Evolutionary conservation across 2,329 filamentous ascomycete genomes (phyloP).

Genomic region (Anthostomella pinea): DNA sequence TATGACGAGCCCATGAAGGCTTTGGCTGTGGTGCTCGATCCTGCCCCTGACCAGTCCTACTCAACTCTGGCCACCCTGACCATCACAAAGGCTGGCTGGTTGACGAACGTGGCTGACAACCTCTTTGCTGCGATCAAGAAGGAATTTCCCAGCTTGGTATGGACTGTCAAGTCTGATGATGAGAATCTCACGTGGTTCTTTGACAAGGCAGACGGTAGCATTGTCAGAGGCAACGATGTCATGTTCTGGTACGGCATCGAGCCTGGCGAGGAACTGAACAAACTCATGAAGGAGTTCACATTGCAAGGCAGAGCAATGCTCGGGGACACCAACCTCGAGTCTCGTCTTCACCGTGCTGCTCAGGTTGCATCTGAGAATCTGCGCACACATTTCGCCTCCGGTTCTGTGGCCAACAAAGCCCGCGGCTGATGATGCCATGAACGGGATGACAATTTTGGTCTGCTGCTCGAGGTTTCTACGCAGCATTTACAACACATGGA

Average conservation of each 20-base stretch:
- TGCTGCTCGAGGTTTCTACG: constrained; percentile 67
- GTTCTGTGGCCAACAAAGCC: constrained; percentile 50
- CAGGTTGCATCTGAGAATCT: constrained; percentile 61
- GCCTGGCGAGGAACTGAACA: constrained; percentile 73
- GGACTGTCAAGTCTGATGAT: constrained; percentile 95
- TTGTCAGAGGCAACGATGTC: constrained; percentile 80
- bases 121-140: constrained; percentile 92
- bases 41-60: constrained; percentile 61
- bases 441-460: too few relatives aligned
- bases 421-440: constrained; percentile 55
- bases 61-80: constrained; percentile 87
- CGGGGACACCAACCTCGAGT: constrained; percentile 83
- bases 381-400: constrained; percentile 37
- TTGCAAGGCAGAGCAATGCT: constrained; percentile 82
- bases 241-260: constrained; percentile 96
- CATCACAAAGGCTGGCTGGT: constrained; percentile 91
- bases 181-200: constrained; percentile 99
- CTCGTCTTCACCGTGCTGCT: constrained; percentile 76
- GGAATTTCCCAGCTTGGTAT: constrained; percentile 85
- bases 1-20: constrained; percentile 94
- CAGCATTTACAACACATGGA: constrained; percentile 65
- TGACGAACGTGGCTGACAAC: constrained; percentile 93
- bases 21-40: constrained; percentile 81
- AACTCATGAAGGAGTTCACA: constrained; percentile 82
- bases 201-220: constrained; percentile 90